A percentile compares a stretch with the other conserved stretches of the same genome.
These are phyloP conservation scores for Alnus rubra DNA, from an alignment of 306 rosid genomes.

Conservation along the genomic window DNA sequence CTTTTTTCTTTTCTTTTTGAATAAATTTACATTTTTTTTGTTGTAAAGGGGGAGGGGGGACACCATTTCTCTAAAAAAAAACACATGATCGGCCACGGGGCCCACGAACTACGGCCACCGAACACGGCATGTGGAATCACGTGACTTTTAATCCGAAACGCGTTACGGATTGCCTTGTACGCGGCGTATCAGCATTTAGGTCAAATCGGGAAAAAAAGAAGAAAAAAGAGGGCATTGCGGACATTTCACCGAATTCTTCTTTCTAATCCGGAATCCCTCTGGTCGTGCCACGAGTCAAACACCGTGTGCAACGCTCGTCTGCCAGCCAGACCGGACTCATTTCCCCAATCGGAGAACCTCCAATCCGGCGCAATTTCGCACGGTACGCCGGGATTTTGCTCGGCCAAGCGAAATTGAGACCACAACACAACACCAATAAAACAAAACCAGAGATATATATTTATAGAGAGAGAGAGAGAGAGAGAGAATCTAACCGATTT, in stretches of 20 bases:
- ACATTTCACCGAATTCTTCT: slow-evolving; percentile 2
- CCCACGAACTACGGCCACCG: neutral
- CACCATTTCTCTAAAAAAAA: too few species aligned
- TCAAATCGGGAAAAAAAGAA: too few species aligned
- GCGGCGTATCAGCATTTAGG: too few species aligned
- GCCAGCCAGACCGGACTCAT: neutral
- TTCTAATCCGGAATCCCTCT: neutral
- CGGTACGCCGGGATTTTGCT: slow-evolving; percentile 16
- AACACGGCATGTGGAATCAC: neutral
- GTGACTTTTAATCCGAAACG: neutral
- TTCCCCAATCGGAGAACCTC: neutral
- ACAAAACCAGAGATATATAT: neutral
- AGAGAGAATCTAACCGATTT: slow-evolving; percentile 54
- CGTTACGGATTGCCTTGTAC: neutral
- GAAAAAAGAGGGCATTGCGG: slow-evolving; percentile 21
- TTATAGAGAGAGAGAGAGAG: neutral
- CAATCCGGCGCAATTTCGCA: slow-evolving; percentile 16
- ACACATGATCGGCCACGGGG: neutral
- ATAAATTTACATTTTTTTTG: too few species aligned
- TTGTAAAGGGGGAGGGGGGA: too few species aligned
- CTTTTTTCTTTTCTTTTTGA: too few species aligned
- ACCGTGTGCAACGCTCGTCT: neutral
- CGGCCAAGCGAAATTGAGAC: neutral
- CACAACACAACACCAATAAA: neutral
- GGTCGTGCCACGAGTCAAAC: neutral